phyloP scores from a whole-genome alignment of 2,329 filamentous ascomycete species.

The Sporothrix pseudoabietina region DNA sequence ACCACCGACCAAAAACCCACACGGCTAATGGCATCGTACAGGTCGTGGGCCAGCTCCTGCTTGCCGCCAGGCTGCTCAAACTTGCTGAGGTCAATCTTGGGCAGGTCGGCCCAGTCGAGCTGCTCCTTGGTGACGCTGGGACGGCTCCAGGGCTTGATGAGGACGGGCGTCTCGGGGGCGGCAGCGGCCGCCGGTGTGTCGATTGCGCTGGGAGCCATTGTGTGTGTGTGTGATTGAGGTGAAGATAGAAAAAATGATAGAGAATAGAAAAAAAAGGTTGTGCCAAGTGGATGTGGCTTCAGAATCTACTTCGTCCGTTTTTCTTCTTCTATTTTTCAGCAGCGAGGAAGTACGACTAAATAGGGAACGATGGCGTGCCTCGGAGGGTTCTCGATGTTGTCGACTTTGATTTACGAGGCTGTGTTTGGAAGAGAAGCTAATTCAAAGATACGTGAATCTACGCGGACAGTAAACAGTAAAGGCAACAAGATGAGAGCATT shows the following conservation, averaged over 20 bases:
- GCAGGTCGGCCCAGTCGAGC: slow-evolving; percentile 47
- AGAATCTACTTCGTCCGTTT: neutral
- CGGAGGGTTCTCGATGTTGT: slow-evolving; percentile 11
- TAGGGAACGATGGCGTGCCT: slow-evolving; percentile 19
- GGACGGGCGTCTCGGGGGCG: slow-evolving; percentile 29
- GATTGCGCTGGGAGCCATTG: slow-evolving; percentile 40
- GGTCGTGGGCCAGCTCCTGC: slow-evolving; percentile 51
- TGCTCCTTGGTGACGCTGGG: slow-evolving; percentile 39
- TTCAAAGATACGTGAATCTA: neutral
- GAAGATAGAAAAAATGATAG: neutral
- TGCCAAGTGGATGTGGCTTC: slow-evolving; percentile 2
- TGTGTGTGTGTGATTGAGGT: too few relatives aligned
- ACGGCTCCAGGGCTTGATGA: slow-evolving; percentile 41
- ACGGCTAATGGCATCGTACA: slow-evolving; percentile 51
- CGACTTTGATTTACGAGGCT: neutral
- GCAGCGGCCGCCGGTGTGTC: slow-evolving; percentile 30
- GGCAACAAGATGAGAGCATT: neutral
- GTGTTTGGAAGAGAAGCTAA: neutral
- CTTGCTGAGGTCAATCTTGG: slow-evolving; percentile 52
- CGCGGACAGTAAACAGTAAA: neutral
- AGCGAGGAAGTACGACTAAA: slow-evolving; percentile 18
- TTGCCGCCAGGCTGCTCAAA: slow-evolving; percentile 56
- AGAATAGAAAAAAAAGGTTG: neutral
- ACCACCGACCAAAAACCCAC: slow-evolving; percentile 47
- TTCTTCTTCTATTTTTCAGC: neutral